A percentile compares a stretch with the other conserved stretches of the same genome.
phyloP scores from a whole-genome alignment of 768 basidiomycete species.

The Russula emetica region DNA sequence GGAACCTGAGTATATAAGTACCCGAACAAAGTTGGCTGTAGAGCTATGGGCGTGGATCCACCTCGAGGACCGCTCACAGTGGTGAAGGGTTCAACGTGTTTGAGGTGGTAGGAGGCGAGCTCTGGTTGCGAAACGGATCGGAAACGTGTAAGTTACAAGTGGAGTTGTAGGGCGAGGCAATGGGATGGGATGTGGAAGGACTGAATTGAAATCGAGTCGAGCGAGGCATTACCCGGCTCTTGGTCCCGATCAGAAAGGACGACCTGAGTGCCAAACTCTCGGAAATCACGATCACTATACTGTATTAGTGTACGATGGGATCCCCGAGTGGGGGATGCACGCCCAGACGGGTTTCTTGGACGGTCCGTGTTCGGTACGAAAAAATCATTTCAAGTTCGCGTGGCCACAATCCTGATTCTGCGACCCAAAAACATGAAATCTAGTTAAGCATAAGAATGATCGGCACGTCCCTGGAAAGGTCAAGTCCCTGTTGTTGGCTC shows the following conservation, averaged over 20 bases:
- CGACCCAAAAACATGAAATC: conserved; percentile 6
- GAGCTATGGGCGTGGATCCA: no score
- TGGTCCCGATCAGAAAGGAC: conserved; percentile 1
- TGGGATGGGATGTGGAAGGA: background rate
- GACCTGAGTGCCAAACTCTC: conserved; percentile 16
- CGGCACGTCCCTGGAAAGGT: conserved; percentile 18
- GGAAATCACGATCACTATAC: conserved; percentile 25
- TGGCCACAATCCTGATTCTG: conserved; percentile 20
- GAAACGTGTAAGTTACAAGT: conserved; percentile 19
- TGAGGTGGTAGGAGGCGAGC: background rate
- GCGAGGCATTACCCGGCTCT: conserved; percentile 4
- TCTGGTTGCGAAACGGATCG: conserved; percentile 6
- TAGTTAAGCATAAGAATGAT: conserved; percentile 12
- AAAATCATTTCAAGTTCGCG: conserved; percentile 3
- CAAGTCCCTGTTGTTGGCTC: no score
- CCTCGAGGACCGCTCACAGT: background rate
- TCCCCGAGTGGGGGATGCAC: conserved; percentile 15
- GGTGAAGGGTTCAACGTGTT: conserved; percentile 22
- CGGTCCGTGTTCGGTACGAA: background rate
- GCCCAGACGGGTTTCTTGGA: conserved; percentile 21
- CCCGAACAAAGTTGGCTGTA: no score
- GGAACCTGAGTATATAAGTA: no score
- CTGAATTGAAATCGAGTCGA: background rate
- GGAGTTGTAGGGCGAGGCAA: conserved; percentile 1
- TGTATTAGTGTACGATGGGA: conserved; percentile 10